phyloP scores from a whole-genome alignment of 2,329 filamentous ascomycete species.

The Fusarium sp. region DNA sequence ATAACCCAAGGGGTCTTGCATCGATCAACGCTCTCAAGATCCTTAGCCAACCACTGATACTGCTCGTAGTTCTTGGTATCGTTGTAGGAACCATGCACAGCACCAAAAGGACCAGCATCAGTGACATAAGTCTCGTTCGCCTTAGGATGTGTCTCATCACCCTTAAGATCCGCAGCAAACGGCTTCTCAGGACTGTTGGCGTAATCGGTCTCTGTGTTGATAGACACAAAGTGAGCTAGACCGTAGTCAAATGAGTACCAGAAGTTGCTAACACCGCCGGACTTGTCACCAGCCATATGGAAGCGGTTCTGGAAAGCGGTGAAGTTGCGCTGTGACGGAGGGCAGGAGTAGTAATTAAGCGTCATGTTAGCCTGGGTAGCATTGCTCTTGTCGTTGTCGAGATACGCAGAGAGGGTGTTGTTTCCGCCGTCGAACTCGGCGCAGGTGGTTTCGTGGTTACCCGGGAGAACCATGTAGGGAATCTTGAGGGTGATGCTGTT shows the following conservation, averaged over 20 bases:
- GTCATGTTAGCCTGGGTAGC: neutral
- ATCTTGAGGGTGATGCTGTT: neutral
- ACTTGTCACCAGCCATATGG: neutral
- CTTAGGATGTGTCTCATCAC: neutral
- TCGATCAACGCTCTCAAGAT: neutral
- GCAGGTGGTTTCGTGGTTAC: neutral
- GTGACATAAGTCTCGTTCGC: neutral
- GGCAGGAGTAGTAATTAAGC: conserved; percentile 5
- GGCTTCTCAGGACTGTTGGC: neutral
- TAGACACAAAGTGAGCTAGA: neutral
- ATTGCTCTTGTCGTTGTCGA: neutral
- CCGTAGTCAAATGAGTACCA: neutral
- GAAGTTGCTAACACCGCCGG: neutral
- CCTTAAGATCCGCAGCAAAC: neutral
- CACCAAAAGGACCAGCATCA: neutral
- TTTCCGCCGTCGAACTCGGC: neutral
- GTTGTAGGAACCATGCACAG: neutral
- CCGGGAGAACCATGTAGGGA: neutral
- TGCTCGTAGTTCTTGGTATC: neutral
- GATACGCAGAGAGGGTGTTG: neutral
- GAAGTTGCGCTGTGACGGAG: neutral
- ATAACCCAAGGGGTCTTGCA: conserved; percentile 11
- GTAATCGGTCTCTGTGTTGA: conserved; percentile 4
- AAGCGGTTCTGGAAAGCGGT: conserved; percentile 8
- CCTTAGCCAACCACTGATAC: conserved; percentile 2